phyloP scores from a whole-genome alignment of 495 filamentous ascomycete genomes.

The Hyaloscypha variabilis region DNA sequence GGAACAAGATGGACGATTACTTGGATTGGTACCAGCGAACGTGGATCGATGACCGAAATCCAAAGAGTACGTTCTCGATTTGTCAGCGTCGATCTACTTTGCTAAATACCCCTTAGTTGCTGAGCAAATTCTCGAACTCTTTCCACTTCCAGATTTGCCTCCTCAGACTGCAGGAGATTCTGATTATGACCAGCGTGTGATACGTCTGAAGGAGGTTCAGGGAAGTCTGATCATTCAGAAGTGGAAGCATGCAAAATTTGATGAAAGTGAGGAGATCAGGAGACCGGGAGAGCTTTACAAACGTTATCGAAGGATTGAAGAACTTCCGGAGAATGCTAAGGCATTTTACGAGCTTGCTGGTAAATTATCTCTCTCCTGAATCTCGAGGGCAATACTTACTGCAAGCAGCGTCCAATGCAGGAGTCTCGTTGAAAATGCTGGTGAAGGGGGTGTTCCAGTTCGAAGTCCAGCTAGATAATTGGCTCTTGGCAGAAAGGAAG shows the following conservation, averaged over 20 bases:
- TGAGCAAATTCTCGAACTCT: constrained; percentile 47
- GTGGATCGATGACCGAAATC: constrained; percentile 58
- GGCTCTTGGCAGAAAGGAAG: constrained; percentile 46
- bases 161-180: constrained; percentile 7
- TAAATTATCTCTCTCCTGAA: constrained; percentile 17
- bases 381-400: constrained; percentile 1
- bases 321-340: constrained; percentile 56
- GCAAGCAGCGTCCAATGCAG: constrained; percentile 24
- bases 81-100: neutral
- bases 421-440: constrained; percentile 28
- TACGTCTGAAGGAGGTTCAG: constrained; percentile 31
- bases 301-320: constrained; percentile 57
- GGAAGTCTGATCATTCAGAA: constrained; percentile 21
- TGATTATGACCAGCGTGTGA: constrained; percentile 16
- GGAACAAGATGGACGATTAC: constrained; percentile 74
- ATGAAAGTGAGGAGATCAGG: constrained; percentile 29
- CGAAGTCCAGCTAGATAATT: constrained; percentile 55
- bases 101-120: constrained; percentile 24
- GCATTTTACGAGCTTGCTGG: constrained; percentile 60
- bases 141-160: constrained; percentile 39
- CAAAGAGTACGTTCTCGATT: constrained; percentile 39
- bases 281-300: constrained; percentile 59
- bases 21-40: constrained; percentile 87
- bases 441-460: constrained; percentile 48
- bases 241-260: constrained; percentile 30